Conservation (phyloP, 192 early-diverging fungal genomes). For the Globomyces pollinis-pini region DNA sequence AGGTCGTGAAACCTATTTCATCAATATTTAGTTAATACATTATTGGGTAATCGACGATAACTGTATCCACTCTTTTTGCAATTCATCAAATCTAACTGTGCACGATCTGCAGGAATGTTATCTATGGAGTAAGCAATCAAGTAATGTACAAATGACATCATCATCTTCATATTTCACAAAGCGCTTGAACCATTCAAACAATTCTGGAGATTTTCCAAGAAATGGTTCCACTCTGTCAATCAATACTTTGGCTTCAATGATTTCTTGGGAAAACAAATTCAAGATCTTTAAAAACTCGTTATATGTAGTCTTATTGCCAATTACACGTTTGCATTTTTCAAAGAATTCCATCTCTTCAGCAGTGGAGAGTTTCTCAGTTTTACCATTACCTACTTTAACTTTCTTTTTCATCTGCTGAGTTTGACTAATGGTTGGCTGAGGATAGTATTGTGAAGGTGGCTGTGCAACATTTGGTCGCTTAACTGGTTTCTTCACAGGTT, state of each 20-base stretch:
- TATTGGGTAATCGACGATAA: constrained; percentile 60
- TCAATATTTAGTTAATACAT: constrained; percentile 33
- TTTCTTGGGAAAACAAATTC: constrained; percentile 89
- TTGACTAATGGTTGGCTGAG: background rate
- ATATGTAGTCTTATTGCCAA: constrained; percentile 81
- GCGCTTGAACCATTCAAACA: constrained; percentile 93
- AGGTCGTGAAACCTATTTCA: constrained; percentile 19
- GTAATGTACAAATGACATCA: constrained; percentile 47
- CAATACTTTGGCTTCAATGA: constrained; percentile 75
- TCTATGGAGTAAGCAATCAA: too few relatives aligned
- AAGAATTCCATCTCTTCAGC: constrained; percentile 90
- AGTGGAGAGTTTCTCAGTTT: constrained; percentile 11
- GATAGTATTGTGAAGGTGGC: background rate
- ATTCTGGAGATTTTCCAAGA: constrained; percentile 69
- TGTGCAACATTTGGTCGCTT: background rate
- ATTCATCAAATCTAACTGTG: constrained; percentile 56
- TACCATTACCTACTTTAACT: constrained; percentile 8
- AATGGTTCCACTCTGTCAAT: constrained; percentile 83
- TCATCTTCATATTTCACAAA: constrained; percentile 77
- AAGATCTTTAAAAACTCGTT: constrained; percentile 95
- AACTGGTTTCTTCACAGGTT: constrained; percentile 7
- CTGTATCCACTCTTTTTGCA: constrained; percentile 62
- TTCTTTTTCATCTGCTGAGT: constrained; percentile 26
- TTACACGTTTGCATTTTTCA: constrained; percentile 79
- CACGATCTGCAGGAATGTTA: constrained; percentile 52